Evolutionary conservation across 306 rosid genomes (phyloP).

Genomic region (Ochetophila trinervis): DNA sequence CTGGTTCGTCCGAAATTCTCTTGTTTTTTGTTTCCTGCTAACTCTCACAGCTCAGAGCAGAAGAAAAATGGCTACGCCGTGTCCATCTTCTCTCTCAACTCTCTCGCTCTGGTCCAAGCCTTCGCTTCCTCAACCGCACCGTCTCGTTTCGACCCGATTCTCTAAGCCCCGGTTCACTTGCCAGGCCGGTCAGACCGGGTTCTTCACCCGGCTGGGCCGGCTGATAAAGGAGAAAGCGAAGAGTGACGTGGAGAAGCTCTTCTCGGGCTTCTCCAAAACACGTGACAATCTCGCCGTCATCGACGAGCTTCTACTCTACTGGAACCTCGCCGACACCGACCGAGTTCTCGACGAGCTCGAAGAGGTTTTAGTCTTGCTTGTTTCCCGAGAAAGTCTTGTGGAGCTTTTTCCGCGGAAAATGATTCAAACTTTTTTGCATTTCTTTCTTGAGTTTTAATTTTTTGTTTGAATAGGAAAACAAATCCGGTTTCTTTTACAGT

Average conservation of each 20-base stretch:
- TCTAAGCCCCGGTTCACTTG: conserved; percentile 50
- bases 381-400: conserved; percentile 1
- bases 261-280: conserved; percentile 88
- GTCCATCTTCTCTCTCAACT: conserved; percentile 36
- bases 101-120: conserved; percentile 41
- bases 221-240: conserved; percentile 86
- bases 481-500: neutral
- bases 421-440: neutral
- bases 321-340: conserved; percentile 94
- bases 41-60: neutral
- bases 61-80: conserved; percentile 44
- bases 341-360: conserved; percentile 91
- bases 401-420: neutral
- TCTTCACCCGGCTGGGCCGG: conserved; percentile 76
- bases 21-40: neutral
- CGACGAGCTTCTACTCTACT: conserved; percentile 88
- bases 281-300: conserved; percentile 82
- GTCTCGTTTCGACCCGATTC: conserved; percentile 19
- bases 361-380: conserved; percentile 50
- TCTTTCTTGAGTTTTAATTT: neutral
- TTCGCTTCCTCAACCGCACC: conserved; percentile 22
- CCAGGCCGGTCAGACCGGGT: conserved; percentile 70
- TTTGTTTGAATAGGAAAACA: neutral
- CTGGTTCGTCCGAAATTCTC: conserved; percentile 13
- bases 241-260: conserved; percentile 83